Conservation (phyloP, 148 eudicot species). For the Talinum fruticosum region DNA sequence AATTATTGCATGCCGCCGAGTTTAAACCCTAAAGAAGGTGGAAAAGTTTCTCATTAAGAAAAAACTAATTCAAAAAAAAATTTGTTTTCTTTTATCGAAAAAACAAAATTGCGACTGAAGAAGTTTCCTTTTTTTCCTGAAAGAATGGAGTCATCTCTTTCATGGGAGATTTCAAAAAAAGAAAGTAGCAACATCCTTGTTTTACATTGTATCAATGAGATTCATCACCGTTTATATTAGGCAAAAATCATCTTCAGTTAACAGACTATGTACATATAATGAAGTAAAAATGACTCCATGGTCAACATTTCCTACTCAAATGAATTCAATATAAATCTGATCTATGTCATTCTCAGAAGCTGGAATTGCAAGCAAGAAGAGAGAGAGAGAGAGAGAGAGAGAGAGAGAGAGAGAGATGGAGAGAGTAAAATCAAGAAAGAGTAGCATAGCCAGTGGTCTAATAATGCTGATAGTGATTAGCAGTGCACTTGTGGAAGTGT, state of each 20-base stretch:
- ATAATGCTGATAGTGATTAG: not conserved
- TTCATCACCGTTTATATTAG: not conserved
- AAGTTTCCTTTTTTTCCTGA: too few species aligned
- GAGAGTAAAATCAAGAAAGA: not conserved
- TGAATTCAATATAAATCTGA: too few species aligned
- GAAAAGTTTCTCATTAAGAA: too few species aligned
- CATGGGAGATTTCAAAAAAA: not conserved
- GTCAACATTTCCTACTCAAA: not conserved
- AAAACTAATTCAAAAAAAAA: too few species aligned
- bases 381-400: too few species aligned
- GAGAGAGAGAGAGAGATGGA: too few species aligned
- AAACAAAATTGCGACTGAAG: too few species aligned
- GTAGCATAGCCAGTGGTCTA: not conserved
- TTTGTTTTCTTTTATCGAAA: too few species aligned
- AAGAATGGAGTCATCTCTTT: not conserved
- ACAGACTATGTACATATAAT: not conserved
- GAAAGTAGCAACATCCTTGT: not conserved
- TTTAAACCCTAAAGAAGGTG: too few species aligned
- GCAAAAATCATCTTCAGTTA: not conserved
- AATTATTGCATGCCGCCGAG: too few species aligned
- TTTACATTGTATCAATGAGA: not conserved
- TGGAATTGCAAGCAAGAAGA: too few species aligned
- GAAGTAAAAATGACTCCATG: not conserved
- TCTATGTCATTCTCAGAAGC: too few species aligned
- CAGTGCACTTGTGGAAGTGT: not conserved